Conservation (phyloP, 2,329 filamentous ascomycete genomes). For the Hypoxylon sp. region DNA sequence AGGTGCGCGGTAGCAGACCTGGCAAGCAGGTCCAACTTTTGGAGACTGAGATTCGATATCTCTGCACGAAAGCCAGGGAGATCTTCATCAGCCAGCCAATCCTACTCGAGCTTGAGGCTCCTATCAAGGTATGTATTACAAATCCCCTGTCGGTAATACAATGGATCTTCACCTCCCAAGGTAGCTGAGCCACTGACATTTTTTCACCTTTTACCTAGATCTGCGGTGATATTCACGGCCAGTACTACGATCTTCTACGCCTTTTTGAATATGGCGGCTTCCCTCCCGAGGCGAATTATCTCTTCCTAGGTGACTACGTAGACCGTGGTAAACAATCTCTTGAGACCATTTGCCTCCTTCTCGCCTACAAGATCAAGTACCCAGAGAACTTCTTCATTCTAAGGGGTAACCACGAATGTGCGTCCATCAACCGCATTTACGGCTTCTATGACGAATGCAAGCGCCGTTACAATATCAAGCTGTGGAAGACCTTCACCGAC, state of each 20-base stretch:
- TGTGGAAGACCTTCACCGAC: slow-evolving; percentile 99
- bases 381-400: slow-evolving; percentile 99
- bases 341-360: slow-evolving; percentile 95
- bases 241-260: slow-evolving; percentile 98
- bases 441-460: slow-evolving; percentile 99
- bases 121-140: slow-evolving; percentile 95
- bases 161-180: slow-evolving; percentile 19
- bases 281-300: slow-evolving; percentile 98
- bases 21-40: slow-evolving; percentile 98
- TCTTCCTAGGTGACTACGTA: slow-evolving; percentile 99
- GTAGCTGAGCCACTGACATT: slow-evolving; percentile 28
- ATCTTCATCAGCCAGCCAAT: slow-evolving; percentile 99
- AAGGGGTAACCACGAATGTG: slow-evolving; percentile 98
- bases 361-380: slow-evolving; percentile 99
- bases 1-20: slow-evolving; percentile 96
- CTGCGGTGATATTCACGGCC: slow-evolving; percentile 98
- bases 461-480: slow-evolving; percentile 98
- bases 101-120: slow-evolving; percentile 95
- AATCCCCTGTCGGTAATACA: slow-evolving; percentile 22
- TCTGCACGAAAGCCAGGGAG: slow-evolving; percentile 98
- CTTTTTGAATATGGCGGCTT: slow-evolving; percentile 99
- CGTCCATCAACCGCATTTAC: slow-evolving; percentile 98
- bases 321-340: slow-evolving; percentile 99
- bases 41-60: slow-evolving; percentile 94
- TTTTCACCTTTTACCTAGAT: slow-evolving; percentile 72